Percentiles rank a stretch among this genome's conserved stretches.
Conservation (phyloP, 768 basidiomycete species). For the Tulasnella sp. region DNA sequence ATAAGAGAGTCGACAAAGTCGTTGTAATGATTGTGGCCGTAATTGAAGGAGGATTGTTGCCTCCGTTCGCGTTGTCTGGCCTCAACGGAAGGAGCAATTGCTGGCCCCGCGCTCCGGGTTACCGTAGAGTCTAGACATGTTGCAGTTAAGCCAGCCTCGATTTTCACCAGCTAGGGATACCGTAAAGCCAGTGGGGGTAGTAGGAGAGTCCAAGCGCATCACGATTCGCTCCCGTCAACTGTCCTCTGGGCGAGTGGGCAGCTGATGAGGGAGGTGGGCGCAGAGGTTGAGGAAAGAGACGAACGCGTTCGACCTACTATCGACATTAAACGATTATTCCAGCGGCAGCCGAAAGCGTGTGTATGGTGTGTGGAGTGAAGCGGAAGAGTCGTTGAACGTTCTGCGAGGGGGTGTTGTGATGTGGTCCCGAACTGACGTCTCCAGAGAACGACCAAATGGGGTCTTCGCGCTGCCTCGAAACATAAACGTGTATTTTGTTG, state of each 20-base stretch:
- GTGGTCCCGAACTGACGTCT: neutral
- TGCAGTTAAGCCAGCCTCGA: neutral
- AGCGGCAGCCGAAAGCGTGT: neutral
- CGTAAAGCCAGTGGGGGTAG: neutral
- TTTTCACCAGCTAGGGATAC: neutral
- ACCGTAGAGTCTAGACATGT: too few relatives aligned
- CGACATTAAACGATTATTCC: neutral
- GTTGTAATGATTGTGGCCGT: neutral
- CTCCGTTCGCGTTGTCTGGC: neutral
- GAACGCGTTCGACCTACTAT: conserved; percentile 52
- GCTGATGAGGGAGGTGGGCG: conserved; percentile 8
- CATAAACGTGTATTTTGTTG: neutral
- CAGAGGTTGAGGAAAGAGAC: neutral
- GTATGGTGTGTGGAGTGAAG: neutral
- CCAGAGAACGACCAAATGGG: neutral
- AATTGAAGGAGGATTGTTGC: neutral
- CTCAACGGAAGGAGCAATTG: neutral
- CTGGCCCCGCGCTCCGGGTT: neutral
- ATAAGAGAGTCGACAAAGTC: neutral
- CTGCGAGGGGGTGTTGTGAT: neutral
- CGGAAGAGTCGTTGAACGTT: neutral
- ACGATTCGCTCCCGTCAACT: conserved; percentile 17
- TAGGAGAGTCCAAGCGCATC: neutral
- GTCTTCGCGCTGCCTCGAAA: neutral
- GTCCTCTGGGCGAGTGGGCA: conserved; percentile 6